Base-by-base conservation (phyloP, 345 rosid genomes). In the Salix dunnii region DNA sequence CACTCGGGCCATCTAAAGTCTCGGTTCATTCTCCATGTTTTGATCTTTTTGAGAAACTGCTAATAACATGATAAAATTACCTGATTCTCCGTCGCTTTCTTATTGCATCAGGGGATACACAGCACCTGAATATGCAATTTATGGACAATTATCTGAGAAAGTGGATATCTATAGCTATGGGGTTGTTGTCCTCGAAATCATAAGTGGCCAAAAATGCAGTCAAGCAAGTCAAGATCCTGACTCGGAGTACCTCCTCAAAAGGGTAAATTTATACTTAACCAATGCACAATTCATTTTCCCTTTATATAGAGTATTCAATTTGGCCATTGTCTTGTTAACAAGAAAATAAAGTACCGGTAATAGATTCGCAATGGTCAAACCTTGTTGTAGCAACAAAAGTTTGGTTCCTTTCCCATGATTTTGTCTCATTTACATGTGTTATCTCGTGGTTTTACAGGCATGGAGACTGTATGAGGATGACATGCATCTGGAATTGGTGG, bases 121-220 rank as follows among this genome's bases (percentile, higher is more conserved):
- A 36, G 80, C 86, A 38, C 88, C 85, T 5, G 88, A 80, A 65
- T 85, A 85, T 68, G 85, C 84, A 58, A 65, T 85, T n/a, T 78
- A 85, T 40, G 88, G 88, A 31, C 82, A 85, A 48, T 55, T 85
- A 48, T 78, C 86, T 14, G 88, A 78, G 23, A 85, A 83, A 71
- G 82, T 76, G 17, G 88, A 85, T 74, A 68, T 84, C 2, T 85
- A 85, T 58, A 85, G 88, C 78, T 85, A 73, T 20, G 88, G 88
- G 21, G 67, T 85, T 31, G 84, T 85, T 63, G 83, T 81, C 21
- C 83, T 85, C 9, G 88, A 85, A 72, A 81, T 80, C 25, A 58
- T 85, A 2, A 85, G 88, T 30, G 88, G 86, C 13, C 61, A 40
- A 72, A 83, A 72, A 55, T 81, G 86, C 31, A 65, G 62, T 9